phyloP scores from a whole-genome alignment of 2,329 filamentous ascomycete species.

The Penicillium sp. region DNA sequence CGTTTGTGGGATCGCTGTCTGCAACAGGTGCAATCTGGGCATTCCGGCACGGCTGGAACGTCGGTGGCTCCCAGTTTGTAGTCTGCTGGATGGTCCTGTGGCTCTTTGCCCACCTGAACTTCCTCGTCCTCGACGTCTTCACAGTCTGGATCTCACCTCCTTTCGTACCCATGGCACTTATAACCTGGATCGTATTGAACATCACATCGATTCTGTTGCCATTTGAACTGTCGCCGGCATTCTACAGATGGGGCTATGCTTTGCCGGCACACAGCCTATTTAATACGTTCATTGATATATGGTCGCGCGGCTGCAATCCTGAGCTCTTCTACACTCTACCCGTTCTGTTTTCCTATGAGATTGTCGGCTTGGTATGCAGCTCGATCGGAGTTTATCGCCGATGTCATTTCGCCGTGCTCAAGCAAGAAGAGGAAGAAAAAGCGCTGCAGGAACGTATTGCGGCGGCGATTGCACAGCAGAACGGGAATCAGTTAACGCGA shows the following conservation, averaged over 20 bases:
- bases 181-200: constrained; percentile 48
- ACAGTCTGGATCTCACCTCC: constrained; percentile 41
- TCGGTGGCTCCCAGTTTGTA: constrained; percentile 42
- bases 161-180: constrained; percentile 46
- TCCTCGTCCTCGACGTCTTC: constrained; percentile 46
- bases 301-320: constrained; percentile 45
- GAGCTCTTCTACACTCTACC: constrained; percentile 42
- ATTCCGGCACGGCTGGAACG: constrained; percentile 42
- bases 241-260: constrained; percentile 43
- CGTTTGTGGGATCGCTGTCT: constrained; percentile 43
- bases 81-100: constrained; percentile 47
- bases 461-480: constrained; percentile 6
- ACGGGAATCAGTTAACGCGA: background rate
- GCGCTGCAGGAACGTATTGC: constrained; percentile 10
- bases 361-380: constrained; percentile 19
- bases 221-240: constrained; percentile 43
- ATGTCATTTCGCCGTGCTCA: constrained; percentile 17
- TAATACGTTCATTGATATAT: constrained; percentile 44
- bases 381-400: constrained; percentile 22
- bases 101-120: constrained; percentile 48
- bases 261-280: constrained; percentile 45
- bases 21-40: constrained; percentile 46
- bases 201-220: constrained; percentile 45
- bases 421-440: constrained; percentile 19
- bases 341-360: constrained; percentile 44